Evolutionary conservation across 2,329 filamentous ascomycete species (phyloP), one percentile per base, ranked within the genome.

Genomic region (Sarocladium strictum): DNA sequence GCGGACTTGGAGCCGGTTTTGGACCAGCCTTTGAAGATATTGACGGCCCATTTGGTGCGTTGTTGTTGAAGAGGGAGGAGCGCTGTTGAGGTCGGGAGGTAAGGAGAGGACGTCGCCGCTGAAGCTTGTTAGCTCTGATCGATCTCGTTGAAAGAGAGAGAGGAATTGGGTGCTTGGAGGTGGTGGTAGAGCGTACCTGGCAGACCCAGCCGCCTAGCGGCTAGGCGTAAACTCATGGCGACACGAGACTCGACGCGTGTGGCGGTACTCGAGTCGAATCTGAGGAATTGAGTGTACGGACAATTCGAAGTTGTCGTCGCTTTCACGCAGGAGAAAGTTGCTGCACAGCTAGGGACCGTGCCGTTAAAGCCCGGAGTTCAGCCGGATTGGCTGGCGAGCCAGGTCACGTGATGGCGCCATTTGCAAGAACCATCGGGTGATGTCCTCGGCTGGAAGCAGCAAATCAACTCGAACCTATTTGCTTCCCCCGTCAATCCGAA

Each of bases 161-260:
- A 57, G 45, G 35, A 19, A 55, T 56, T 53, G n/a, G n/a, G n/a
- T n/a, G 45, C 23, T 32, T 47, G 35, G n/a, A 38, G 35, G 38
- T 14, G 38, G 19, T 19, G 10, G 10, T 43, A 5, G 38, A 5
- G 38, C 19, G 55, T 77, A 89, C 86, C 81, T 67, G 78, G 75
- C 64, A 76, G 74, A 55, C 79, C 74, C 62, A 86, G 72, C 72
- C 80, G 80, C 74, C 82, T 74, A 63, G 83, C 76, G 61, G 85
- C 83, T 65, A 84, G 72, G 69, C 80, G 79, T 63, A 86, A 70
- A 72, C 77, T 88, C 86, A 90, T 90, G 65, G 47, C 47, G 27
- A 35, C 27, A 21, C 14, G 29, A 33, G 26, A 19, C 29, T 24
- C 27, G 27, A 51, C n/a, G 43, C 24, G 43, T n/a, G 21, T 10